Conservation (phyloP, 2,329 filamentous ascomycete species). For the Mariannaea elegans region DNA sequence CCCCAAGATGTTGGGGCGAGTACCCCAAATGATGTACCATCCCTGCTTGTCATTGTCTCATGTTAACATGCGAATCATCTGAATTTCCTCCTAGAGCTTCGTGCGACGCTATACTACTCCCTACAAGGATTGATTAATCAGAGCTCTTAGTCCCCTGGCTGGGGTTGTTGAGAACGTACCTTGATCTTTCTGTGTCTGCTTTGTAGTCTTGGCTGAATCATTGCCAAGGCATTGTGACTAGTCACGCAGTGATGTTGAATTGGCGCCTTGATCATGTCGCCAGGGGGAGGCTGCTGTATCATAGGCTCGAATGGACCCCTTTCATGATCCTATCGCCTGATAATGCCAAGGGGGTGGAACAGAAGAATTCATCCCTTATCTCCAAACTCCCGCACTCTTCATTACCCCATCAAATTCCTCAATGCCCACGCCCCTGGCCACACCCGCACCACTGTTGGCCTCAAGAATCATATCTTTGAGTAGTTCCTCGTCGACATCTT, state of each 20-base stretch:
- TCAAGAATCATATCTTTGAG: slow-evolving; percentile 94
- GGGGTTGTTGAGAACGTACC: neutral
- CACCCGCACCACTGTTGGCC: slow-evolving; percentile 83
- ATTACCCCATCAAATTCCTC: slow-evolving; percentile 90
- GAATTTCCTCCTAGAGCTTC: neutral
- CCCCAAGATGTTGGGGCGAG: neutral
- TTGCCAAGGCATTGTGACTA: too few species aligned
- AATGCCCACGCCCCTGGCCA: slow-evolving; percentile 74
- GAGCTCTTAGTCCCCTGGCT: neutral
- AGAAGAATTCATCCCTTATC: slow-evolving; percentile 49
- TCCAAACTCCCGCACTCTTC: slow-evolving; percentile 84
- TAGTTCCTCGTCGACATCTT: slow-evolving; percentile 84
- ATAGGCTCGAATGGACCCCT: too few species aligned
- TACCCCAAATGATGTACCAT: neutral
- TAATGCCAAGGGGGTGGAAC: neutral
- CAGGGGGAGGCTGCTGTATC: too few species aligned
- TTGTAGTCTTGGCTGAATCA: too few species aligned
- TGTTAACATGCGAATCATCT: slow-evolving; percentile 11
- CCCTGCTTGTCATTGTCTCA: slow-evolving; percentile 21
- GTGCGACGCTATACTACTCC: slow-evolving; percentile 8
- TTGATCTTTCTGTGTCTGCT: too few species aligned
- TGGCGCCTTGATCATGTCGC: too few species aligned
- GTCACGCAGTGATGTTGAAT: too few species aligned
- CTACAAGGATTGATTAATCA: slow-evolving; percentile 7
- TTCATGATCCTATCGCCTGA: neutral